Base-by-base conservation (phyloP, 2,329 filamentous ascomycete genomes). In the Fusarium tuaranense region DNA sequence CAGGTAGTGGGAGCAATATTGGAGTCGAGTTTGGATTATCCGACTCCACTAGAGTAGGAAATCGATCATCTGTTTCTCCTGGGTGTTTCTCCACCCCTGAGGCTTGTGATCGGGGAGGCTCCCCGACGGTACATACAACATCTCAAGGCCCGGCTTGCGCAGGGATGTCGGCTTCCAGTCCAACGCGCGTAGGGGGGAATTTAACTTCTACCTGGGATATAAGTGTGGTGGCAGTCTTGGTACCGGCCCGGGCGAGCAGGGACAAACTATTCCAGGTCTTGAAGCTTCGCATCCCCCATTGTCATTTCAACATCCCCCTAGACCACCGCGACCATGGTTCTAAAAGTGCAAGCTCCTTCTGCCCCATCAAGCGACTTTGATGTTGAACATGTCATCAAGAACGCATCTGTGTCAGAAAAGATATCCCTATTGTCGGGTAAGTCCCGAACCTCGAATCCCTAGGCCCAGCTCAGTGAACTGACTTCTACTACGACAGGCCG, bases 401-500 rank as follows among this genome's bases (percentile, higher is more conserved):
- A 68, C n/a, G 67, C 67, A 30, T 60, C 62, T 8, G 25, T 68
- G 7, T 20, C 51, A 25, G 67, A 68, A 7, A 68, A 68, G 22
- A 61, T 68, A 25, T 55, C 62, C 4, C 12, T 68, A 7, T 25
- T 68, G 13, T 51, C 67, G 18, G 67, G 67, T 65, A 12, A 67
- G 39, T 39, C 36, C 6, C 10, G 22, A 57, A 18, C 22, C 18
- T 14, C 46, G 13, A 25, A 7, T 27, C 14, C 2, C 6, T 48
- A 8, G 4, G 12, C 8, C 12, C 5, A 12, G 14, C 2, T 27
- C 3, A 18, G 22, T 22, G 34, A 30, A 22, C 38, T 39, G n/a
- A 55, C 46, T 51, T 51, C 25, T 27, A 12, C 13, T 51, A 20
- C 36, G 13, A 41, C 14, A 66, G 67, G 67, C 9, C 30, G 7